Evolutionary conservation across 225 moss, liverwort and hornwort genomes (phyloP).

Genomic region (Pseudisothecium myosuroides): DNA sequence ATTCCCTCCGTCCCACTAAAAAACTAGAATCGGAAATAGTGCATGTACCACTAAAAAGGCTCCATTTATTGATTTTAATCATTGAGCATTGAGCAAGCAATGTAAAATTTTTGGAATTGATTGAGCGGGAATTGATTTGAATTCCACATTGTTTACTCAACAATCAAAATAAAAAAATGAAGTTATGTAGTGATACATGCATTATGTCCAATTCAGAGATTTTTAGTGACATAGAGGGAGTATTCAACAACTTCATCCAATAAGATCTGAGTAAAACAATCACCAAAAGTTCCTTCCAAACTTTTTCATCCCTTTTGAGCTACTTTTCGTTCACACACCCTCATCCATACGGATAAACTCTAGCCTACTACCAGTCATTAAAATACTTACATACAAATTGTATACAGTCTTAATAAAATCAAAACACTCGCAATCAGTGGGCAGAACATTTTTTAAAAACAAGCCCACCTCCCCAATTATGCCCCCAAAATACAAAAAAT

Average conservation of each 20-base stretch:
- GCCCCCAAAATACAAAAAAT: neutral
- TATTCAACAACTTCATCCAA: neutral
- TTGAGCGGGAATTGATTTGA: neutral
- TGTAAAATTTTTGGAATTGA: neutral
- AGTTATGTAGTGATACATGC: fast-evolving
- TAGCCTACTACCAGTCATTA: neutral
- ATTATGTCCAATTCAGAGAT: neutral
- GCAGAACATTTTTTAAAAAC: neutral
- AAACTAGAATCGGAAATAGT: neutral
- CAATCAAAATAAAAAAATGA: fast-evolving
- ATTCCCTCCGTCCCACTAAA: fast-evolving
- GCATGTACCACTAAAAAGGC: neutral
- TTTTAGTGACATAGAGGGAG: neutral
- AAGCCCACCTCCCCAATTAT: neutral
- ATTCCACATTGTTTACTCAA: no score
- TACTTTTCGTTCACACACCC: fast-evolving
- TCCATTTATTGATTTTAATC: no score
- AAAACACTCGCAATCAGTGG: neutral
- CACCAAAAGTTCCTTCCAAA: neutral
- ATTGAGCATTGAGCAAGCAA: fast-evolving
- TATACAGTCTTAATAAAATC: neutral
- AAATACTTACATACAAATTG: neutral
- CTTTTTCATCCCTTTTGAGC: neutral
- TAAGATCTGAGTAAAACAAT: neutral
- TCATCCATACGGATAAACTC: neutral